These are phyloP conservation scores for Citrus medica DNA, from an alignment of 345 rosid species.

Conservation along the genomic window DNA sequence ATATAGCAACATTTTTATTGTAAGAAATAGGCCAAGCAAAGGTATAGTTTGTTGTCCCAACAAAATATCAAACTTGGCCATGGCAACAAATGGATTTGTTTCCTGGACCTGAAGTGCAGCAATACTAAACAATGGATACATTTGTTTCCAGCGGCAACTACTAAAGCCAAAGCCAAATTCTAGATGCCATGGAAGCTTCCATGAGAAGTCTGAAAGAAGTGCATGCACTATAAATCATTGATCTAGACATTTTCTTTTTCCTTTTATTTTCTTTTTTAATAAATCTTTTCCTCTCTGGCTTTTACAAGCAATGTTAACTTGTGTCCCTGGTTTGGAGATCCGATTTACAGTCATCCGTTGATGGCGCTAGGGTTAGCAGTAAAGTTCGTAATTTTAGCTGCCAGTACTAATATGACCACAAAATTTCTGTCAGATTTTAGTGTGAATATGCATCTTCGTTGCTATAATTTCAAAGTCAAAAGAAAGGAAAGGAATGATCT, in stretches of 20 bases:
- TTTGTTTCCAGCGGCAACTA: not conserved
- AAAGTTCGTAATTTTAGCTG: too few relatives aligned
- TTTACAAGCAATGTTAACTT: not conserved
- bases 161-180: not conserved
- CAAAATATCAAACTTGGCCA: not conserved
- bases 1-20: too few relatives aligned
- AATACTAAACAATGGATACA: not conserved
- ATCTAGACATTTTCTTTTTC: not conserved
- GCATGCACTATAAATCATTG: not conserved
- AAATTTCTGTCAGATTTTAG: too few relatives aligned
- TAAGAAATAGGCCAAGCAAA: not conserved
- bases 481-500: not conserved
- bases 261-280: not conserved
- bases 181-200: not conserved
- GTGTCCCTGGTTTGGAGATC: not conserved
- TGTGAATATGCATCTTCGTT: too few relatives aligned
- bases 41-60: not conserved
- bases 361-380: not conserved
- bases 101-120: not conserved
- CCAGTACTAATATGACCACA: too few relatives aligned
- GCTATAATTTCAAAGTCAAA: too few relatives aligned
- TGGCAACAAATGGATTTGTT: not conserved
- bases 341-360: not conserved
- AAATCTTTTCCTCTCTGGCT: not conserved
- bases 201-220: not conserved